Base-by-base conservation (phyloP, 1,284 basidiomycete species). In the Pyrrhoderma lamaoense region DNA sequence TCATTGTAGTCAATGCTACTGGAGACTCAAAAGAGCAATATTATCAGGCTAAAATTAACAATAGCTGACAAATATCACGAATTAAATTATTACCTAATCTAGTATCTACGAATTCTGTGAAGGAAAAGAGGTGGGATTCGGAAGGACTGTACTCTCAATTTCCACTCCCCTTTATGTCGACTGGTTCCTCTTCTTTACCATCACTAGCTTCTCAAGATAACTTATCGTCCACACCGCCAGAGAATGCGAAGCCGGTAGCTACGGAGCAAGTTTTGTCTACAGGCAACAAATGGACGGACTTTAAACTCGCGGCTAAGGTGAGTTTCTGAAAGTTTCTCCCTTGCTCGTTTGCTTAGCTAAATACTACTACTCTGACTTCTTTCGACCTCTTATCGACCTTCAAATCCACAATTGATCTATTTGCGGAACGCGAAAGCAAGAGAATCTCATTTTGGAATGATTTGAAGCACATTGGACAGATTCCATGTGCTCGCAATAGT, bases 401-500 rank as follows among this genome's bases (percentile, higher is more conserved):
- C 27, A 5, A 31, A 5, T 11, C 11, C 27, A 5, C 27, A 5
- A 31, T 31, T 11, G 5, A 31, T 11, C 27, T 31, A 31, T 31
- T 11, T 31, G 11, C 11, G 11, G 27, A 27, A 54, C 31, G 53
- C 53, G 45, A 51, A 71, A 70, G 70, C 62, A 65, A 78, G 76
- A 71, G 70, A 60, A 61, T 78, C 60, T 74, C 69, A 34, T 53
- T 65, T n/a, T 58, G 55, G 52, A 66, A 77, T 58, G 75, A 78
- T 61, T 56, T 76, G 19, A 64, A 70, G 47, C 68, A 67, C 53
- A 68, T 78, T 40, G 69, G 67, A 36, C 72, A 85, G 58, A 72
- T 86, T 11, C 85, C 85, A 9, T 88, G 85, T 51, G 73, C 75
- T 46, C 65, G 76, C 38, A 75, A 65, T 42, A 76, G 75, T 58